Base-by-base conservation (phyloP, 2,329 filamentous ascomycete genomes). In the Ophidiomyces ophidiicola region DNA sequence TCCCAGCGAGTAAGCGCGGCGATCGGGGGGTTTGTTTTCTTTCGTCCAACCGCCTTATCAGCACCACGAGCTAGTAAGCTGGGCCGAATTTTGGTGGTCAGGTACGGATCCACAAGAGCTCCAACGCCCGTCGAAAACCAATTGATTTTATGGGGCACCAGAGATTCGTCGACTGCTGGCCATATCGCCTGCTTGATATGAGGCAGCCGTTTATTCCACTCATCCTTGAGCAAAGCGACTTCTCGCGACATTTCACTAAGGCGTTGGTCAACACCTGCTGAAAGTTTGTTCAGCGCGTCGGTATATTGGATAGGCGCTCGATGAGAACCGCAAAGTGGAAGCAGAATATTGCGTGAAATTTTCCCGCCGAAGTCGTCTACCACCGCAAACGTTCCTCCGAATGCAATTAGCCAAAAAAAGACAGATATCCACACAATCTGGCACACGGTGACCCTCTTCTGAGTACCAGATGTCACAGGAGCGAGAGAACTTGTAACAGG, bases 51-150 rank as follows among this genome's bases (percentile, higher is more conserved):
- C n/a, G 45, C 31, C n/a, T 42, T 34, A 7, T 49, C 44, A 8
- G 49, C 40, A 40, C 51, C 10, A 42, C 50, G 39, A 32, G 50
- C 41, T 4, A 50, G 15, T n/a, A 51, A 34, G 32, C 38, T 45
- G 32, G 30, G 48, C 18, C 46, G 45, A 48, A 40, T 55, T 1
- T 71, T 67, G 0, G 82, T 86, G 1, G 76, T 80, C 19, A 71
- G 59, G 2, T 55, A 49, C 0, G 64, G 62, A 48, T 86, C 72
- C 46, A 90, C 62, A 1, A 68, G 50, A 1, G 83, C 82, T 4
- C 83, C 84, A 12, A 76, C 62, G 3, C 75, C 74, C 1, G 61
- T 52, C 2, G 72, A 70, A 50, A 94, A 80, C 61, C 78, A 86
- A 63, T 94, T 94, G 59, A 86, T 64, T 40, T 72, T 70, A 38